Conservation (phyloP, 352 stramenopile species). For the Phytophthora crassamura region DNA sequence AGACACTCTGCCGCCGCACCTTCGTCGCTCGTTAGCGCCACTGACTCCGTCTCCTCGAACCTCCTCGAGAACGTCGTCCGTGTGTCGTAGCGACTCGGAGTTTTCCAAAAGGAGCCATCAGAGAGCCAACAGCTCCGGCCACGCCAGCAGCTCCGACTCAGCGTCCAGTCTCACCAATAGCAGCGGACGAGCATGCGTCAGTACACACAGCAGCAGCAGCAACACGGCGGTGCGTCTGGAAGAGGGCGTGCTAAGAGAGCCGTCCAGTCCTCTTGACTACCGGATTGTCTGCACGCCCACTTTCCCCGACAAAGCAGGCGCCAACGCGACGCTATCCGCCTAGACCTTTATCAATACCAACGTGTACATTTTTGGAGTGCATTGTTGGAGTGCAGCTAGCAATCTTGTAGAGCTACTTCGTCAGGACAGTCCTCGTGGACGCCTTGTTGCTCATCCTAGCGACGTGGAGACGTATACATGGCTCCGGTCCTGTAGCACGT, state of each 20-base stretch:
- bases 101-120: slow-evolving; percentile 36
- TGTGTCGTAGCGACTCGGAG: slow-evolving; percentile 35
- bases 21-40: slow-evolving; percentile 43
- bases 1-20: slow-evolving; percentile 24
- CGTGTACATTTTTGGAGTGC: slow-evolving; percentile 30
- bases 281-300: slow-evolving; percentile 70
- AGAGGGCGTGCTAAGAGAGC: slow-evolving; percentile 25
- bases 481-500: slow-evolving; percentile 60
- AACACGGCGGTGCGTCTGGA: slow-evolving; percentile 34
- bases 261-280: slow-evolving; percentile 48
- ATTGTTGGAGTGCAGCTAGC: too few species aligned
- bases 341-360: slow-evolving; percentile 40
- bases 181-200: slow-evolving; percentile 6
- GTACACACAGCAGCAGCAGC: slow-evolving; percentile 14
- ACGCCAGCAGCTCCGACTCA: slow-evolving; percentile 15
- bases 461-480: slow-evolving; percentile 78
- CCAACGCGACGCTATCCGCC: slow-evolving; percentile 33
- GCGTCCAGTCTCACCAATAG: slow-evolving; percentile 2
- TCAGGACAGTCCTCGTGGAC: too few species aligned
- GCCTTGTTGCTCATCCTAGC: slow-evolving; percentile 26
- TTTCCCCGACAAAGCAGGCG: slow-evolving; percentile 54
- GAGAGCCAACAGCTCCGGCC: slow-evolving; percentile 9
- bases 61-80: slow-evolving; percentile 15
- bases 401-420: too few species aligned
- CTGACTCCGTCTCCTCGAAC: slow-evolving; percentile 35